Evolutionary conservation across 148 eudicot genomes (phyloP).

Genomic region (Cornus kousa): DNA sequence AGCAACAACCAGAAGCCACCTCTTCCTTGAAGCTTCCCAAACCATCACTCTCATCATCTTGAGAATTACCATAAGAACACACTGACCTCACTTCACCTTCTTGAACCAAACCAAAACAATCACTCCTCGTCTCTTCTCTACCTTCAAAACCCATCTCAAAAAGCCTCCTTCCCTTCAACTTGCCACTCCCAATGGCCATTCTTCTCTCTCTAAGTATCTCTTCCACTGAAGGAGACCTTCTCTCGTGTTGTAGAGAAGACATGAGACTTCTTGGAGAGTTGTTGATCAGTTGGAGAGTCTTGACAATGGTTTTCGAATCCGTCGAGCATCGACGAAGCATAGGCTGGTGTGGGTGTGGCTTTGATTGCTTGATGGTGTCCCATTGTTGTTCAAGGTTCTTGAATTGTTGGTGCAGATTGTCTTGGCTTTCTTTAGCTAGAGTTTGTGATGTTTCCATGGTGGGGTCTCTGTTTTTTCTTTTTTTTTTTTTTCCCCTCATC

Average conservation of each 20-base stretch:
- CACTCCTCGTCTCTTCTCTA: not conserved
- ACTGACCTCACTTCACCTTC: not conserved
- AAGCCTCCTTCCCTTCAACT: not conserved
- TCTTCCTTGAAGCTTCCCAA: too few relatives aligned
- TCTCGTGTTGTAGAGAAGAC: slow-evolving; percentile 20
- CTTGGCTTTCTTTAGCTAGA: not conserved
- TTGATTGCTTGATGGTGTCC: not conserved
- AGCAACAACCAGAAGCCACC: too few relatives aligned
- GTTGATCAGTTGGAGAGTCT: not conserved
- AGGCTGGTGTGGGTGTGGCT: not conserved
- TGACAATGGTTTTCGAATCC: too few relatives aligned
- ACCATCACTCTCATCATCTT: too few relatives aligned
- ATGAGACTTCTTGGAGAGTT: slow-evolving; percentile 22
- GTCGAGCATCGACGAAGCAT: too few relatives aligned
- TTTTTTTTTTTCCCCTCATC: too few relatives aligned
- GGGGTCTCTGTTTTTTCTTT: not conserved
- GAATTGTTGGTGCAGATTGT: not conserved
- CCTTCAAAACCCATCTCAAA: not conserved
- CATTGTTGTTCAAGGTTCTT: not conserved
- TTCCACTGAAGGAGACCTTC: not conserved
- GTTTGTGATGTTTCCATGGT: not conserved
- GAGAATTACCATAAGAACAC: not conserved
- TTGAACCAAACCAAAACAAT: too few relatives aligned
- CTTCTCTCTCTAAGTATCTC: not conserved
- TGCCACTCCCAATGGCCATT: not conserved